These are phyloP conservation scores for Aristolochia californica DNA, from an alignment of 164 flowering plant species.

Conservation along the genomic window DNA sequence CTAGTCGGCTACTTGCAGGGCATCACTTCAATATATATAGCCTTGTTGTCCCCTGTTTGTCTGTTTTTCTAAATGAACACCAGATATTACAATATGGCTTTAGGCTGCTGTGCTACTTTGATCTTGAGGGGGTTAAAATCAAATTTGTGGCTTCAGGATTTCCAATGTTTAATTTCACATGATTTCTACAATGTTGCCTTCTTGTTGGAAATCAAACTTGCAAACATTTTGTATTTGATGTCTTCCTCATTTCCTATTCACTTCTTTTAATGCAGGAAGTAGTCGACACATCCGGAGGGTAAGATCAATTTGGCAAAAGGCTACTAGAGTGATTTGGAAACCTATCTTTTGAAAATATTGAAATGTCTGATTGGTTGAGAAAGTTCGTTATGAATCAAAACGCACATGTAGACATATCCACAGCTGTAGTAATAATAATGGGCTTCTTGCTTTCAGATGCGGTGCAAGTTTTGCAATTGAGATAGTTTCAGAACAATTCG, in stretches of 20 bases:
- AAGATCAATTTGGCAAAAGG: conserved; percentile 17
- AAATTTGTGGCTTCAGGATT: neutral
- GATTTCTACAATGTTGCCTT: neutral
- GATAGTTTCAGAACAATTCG: conserved; percentile 81
- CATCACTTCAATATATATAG: too few species aligned
- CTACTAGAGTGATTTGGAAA: neutral
- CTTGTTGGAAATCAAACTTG: neutral
- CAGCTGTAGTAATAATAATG: neutral
- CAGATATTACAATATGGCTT: too few species aligned
- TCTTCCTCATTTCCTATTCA: neutral
- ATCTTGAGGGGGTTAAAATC: too few species aligned
- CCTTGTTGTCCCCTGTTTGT: too few species aligned
- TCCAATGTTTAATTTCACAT: neutral
- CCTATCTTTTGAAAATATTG: neutral
- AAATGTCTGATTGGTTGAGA: neutral
- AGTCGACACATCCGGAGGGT: conserved; percentile 94
- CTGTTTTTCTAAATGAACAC: too few species aligned
- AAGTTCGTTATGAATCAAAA: neutral
- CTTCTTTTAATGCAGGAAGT: conserved; percentile 56
- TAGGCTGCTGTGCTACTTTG: too few species aligned
- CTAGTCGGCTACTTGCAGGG: too few species aligned
- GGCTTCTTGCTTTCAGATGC: conserved; percentile 39
- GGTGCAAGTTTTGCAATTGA: conserved; percentile 81
- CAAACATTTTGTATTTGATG: neutral
- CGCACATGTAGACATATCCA: neutral